These are phyloP conservation scores for Ogataea hybrid DNA, from an alignment of 1,139 yeast species.

Conservation along the genomic window DNA sequence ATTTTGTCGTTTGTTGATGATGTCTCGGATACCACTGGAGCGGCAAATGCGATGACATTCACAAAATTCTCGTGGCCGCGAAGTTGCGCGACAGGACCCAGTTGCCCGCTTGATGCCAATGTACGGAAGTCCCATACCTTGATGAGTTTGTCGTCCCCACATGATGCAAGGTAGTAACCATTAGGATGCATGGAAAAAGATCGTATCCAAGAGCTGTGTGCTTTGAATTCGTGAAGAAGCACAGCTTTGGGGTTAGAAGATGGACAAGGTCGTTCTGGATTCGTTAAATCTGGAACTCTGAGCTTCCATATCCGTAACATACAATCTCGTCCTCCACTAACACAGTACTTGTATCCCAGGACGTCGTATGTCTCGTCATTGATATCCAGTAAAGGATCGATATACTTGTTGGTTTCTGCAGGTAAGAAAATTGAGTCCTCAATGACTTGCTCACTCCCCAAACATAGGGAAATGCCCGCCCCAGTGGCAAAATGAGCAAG, in stretches of 20 bases:
- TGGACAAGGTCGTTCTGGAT: conserved; percentile 56
- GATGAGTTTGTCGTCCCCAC: conserved; percentile 77
- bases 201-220: conserved; percentile 89
- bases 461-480: conserved; percentile 61
- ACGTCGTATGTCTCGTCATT: conserved; percentile 30
- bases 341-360: conserved; percentile 64
- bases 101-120: conserved; percentile 34
- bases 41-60: conserved; percentile 63
- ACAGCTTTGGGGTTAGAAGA: conserved; percentile 60
- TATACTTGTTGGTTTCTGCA: conserved; percentile 40
- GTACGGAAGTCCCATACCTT: conserved; percentile 73
- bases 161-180: conserved; percentile 68
- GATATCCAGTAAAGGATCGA: conserved; percentile 43
- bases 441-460: conserved; percentile 83
- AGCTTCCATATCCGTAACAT: conserved; percentile 72
- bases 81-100: conserved; percentile 51
- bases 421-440: conserved; percentile 77
- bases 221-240: conserved; percentile 47
- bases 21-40: conserved; percentile 34
- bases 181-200: conserved; percentile 70
- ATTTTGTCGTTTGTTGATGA: conserved; percentile 21
- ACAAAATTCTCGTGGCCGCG: conserved; percentile 75
- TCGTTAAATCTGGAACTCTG: conserved; percentile 52
- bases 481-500: conserved; percentile 63
- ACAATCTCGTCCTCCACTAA: conserved; percentile 83